phyloP scores from a whole-genome alignment of 2,329 filamentous ascomycete genomes.

The Aulographum hederae region DNA sequence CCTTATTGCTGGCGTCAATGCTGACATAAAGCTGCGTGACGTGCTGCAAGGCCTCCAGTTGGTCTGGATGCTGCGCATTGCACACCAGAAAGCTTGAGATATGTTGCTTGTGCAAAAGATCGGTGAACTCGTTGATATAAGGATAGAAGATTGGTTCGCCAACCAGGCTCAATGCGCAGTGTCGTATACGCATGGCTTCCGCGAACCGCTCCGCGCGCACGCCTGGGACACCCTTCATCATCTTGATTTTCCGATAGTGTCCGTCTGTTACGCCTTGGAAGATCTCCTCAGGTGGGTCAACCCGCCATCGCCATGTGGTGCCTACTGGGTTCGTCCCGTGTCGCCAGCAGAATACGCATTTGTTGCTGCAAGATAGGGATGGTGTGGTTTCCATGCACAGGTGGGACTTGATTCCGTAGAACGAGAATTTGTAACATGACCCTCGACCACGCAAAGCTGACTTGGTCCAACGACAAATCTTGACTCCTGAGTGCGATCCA shows the following conservation, averaged over 20 bases:
- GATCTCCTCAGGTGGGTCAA: conserved; percentile 78
- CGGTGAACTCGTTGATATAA: conserved; percentile 82
- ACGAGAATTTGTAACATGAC: conserved; percentile 94
- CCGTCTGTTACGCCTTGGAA: conserved; percentile 79
- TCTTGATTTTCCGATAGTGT: conserved; percentile 96
- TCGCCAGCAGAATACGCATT: conserved; percentile 98
- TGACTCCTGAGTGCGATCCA: conserved; percentile 87
- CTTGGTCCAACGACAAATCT: conserved; percentile 98
- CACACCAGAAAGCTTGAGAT: conserved; percentile 94
- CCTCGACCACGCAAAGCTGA: conserved; percentile 83
- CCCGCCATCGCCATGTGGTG: conserved; percentile 91
- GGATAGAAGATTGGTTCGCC: conserved; percentile 99
- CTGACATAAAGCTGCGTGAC: conserved; percentile 94
- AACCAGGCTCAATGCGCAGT: conserved; percentile 82
- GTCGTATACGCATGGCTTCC: conserved; percentile 81
- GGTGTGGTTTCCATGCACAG: conserved; percentile 98
- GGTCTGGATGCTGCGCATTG: conserved; percentile 90
- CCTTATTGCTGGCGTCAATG: conserved; percentile 84
- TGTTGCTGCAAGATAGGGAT: conserved; percentile 89
- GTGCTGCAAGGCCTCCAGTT: conserved; percentile 62
- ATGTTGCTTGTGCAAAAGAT: conserved; percentile 63
- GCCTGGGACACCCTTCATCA: conserved; percentile 84
- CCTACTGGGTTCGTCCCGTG: conserved; percentile 95
- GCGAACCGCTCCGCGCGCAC: conserved; percentile 81
- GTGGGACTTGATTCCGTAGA: conserved; percentile 92